Conservation (phyloP, 495 filamentous ascomycete genomes). For the Aspergillus biplanus region DNA sequence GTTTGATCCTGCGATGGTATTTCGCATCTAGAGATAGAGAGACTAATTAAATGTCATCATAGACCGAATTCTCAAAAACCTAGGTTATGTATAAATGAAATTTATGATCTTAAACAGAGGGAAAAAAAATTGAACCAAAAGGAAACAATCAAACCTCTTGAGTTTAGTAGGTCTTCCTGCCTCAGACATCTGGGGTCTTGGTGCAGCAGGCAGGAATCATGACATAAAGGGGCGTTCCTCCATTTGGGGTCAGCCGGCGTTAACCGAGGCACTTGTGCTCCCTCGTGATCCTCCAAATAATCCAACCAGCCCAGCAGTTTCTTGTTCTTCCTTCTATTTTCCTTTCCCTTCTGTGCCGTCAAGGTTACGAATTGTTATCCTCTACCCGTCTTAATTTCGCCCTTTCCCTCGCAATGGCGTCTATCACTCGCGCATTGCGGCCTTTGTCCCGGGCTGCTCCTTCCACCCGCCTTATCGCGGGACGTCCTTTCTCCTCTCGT, state of each 20-base stretch:
- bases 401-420: slow-evolving; percentile 59
- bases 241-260: slow-evolving; percentile 29
- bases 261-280: slow-evolving; percentile 40
- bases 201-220: background rate
- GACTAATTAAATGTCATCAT: background rate
- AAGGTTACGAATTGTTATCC: background rate
- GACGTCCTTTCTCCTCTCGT: slow-evolving; percentile 43
- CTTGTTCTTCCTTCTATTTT: slow-evolving; percentile 14
- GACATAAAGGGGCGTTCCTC: slow-evolving; percentile 1
- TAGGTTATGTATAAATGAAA: no score
- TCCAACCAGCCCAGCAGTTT: slow-evolving; percentile 17
- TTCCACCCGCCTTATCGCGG: slow-evolving; percentile 48
- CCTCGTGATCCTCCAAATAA: slow-evolving; percentile 38
- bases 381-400: background rate
- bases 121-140: background rate
- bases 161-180: background rate
- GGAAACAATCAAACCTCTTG: background rate
- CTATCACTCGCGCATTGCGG: slow-evolving; percentile 67
- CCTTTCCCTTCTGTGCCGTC: slow-evolving; percentile 1
- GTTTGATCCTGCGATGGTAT: slow-evolving; percentile 34
- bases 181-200: background rate
- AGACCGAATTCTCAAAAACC: no score
- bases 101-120: no score
- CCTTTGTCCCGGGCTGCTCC: slow-evolving; percentile 65
- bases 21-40: slow-evolving; percentile 13